Evolutionary conservation across 2,329 filamentous ascomycete species (phyloP), one percentile per base, ranked within the genome.

Genomic region (Teratosphaeria gauchensis): DNA sequence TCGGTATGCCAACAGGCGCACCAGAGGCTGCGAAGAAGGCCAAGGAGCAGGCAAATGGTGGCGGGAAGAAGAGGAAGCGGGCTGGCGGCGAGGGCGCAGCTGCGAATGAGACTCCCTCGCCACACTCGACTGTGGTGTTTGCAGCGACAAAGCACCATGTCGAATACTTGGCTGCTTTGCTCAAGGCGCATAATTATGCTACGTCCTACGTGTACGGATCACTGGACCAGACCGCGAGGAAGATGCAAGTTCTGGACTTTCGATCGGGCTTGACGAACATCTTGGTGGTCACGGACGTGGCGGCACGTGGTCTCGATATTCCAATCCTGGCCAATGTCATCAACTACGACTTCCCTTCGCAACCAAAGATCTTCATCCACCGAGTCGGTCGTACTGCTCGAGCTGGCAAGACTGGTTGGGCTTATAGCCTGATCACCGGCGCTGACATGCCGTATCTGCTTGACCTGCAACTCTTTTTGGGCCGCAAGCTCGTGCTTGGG

Each of bases 281-380:
- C 54, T 77, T 99, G 8, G 92, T 99, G 2, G 92, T 97, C 52
- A 99, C 94, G 1, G 94, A 99, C 72, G 91, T 99, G 57, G 94
- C 94, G 14, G 94, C 94, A 24, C 84, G 94, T 79, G 92, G 94
- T 84, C 95, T 99, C 62, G 94, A 99, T 84, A 96, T 99, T 65
- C 94, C 94, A 0, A 83, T 96, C 53, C 81, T 99, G 38, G 92
- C 90, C 58, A 97, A 99, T 71, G 94, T 99, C 60, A 92, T 99
- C 78, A 97, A 99, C 78, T 99, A 95, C 74, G 92, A 97, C 70
- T 99, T 99, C 64, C 92, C 94, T 2, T 89, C 92, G 1, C 94
- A 97, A 69, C 90, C 94, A 21, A 99, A 99, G 75, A 86, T 99
- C 51, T 99, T 95, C 68, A 88, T 99, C 31, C 94, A 99, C 74